Base-by-base conservation (phyloP, 2,329 filamentous ascomycete genomes). In the Colletotrichum kahawae region DNA sequence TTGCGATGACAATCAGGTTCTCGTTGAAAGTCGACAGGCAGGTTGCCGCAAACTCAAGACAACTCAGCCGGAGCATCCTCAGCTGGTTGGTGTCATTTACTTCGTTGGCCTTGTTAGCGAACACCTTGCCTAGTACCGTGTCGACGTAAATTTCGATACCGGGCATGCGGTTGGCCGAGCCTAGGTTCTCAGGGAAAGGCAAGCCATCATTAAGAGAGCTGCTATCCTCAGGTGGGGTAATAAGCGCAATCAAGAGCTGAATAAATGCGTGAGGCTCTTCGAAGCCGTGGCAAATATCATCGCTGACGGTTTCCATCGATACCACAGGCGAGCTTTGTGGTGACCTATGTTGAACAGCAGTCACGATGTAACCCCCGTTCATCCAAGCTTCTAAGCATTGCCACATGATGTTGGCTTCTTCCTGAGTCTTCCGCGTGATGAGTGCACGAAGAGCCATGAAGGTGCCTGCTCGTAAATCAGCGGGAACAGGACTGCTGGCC, bases 111-210 rank as follows among this genome's bases (percentile, higher is more conserved):
- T 92, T 93, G 65, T 91, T 88, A 18, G 91, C 91, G 79, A 98
- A 94, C 18, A 97, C 91, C 71, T 93, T 90, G 18, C 95, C 95
- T 77, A 98, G 86, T 24, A 95, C 93, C 82, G 97, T 98, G 84
- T 99, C 97, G 71, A 98, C 89, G 79, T 98, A 99, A 2, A 94
- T 92, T 75, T 98, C 96, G 76, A 99, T 95, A 3, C 97, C 97
- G 16, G 95, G 92, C 79, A 87, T 87, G 68, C 97, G 92, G 79
- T 93, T 94, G 13, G 92, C 90, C 18, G 92, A 92, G 6, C 96
- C 96, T 10, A 99, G 88, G 54, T 91, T 92, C 82, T 98, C 96
- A 0, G 96, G 95, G 80, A 98, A 99, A 0, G 96, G 93, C 5
- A 99, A 86, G 2, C 88, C 89, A 81, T 98, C 94, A 77, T 93